phyloP scores from a whole-genome alignment of 139 green algal genomes.

The Chlamydomonas sphaeroides region DNA sequence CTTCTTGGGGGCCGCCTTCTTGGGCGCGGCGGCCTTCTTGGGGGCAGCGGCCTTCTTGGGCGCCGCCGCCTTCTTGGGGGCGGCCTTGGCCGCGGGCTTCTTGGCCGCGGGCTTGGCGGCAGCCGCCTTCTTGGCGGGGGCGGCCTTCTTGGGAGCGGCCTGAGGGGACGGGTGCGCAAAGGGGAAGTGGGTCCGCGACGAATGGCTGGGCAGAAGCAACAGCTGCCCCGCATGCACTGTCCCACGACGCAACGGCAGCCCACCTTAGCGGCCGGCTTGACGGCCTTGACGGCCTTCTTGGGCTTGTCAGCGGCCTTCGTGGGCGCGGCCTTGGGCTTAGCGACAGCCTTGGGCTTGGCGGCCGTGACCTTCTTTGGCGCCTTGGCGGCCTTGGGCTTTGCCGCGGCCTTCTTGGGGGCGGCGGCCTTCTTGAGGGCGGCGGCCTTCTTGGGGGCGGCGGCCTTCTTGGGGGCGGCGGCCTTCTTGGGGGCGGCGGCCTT shows the following conservation, averaged over 20 bases:
- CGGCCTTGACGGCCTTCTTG: slow-evolving; percentile 45
- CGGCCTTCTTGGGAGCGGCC: slow-evolving; percentile 17
- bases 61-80: not conserved
- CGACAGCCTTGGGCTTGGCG: slow-evolving; percentile 30
- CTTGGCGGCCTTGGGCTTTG: slow-evolving; percentile 3
- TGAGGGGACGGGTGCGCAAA: too few species aligned
- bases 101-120: not conserved
- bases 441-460: slow-evolving; percentile 11
- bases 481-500: not conserved
- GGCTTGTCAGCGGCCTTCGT: slow-evolving; percentile 24
- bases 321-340: slow-evolving; percentile 13
- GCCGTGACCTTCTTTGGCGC: slow-evolving; percentile 30
- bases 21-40: slow-evolving; percentile 26
- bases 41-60: slow-evolving; percentile 35
- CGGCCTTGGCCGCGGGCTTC: slow-evolving; percentile 3
- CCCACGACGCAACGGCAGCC: too few species aligned
- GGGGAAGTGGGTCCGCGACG: too few species aligned
- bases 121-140: slow-evolving; percentile 7
- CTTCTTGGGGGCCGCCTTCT: slow-evolving; percentile 43
- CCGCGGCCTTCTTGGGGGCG: not conserved
- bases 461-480: slow-evolving; percentile 24
- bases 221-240: too few species aligned
- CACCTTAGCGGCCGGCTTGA: too few species aligned
- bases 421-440: not conserved
- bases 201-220: too few species aligned